Base-by-base conservation (phyloP, 2,329 filamentous ascomycete species). In the Fusarium brachygibbosum region DNA sequence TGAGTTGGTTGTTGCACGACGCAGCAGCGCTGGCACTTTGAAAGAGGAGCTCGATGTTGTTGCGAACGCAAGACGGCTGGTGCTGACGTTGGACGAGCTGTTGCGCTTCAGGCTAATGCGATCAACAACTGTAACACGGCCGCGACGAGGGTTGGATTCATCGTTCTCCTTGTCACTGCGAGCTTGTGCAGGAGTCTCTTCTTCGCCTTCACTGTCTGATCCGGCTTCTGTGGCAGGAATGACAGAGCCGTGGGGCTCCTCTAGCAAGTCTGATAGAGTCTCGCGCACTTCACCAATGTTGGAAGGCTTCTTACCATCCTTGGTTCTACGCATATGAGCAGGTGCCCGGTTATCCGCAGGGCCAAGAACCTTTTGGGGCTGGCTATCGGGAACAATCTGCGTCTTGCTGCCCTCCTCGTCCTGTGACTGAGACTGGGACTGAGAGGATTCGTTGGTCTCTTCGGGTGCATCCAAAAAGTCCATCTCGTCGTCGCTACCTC, bases 241-340 rank as follows among this genome's bases (percentile, higher is more conserved):
- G 68, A 87, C 72, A 17, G 87, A 85, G 58, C 78, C 74, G 72
- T 81, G 71, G 17, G 88, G 86, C 42, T 92, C 88, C 25, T 97
- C 94, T 17, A 97, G 89, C 12, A 98, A 85, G 78, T 91, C 92
- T 6, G 93, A 97, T 9, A 98, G 83, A 0, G 92, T 93, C 77
- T 95, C 89, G 58, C 93, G 90, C 66, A 98, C 91, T 75, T 98
- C 93, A 29, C 90, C 88, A 12, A 97, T 82, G 19, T 90, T 92
- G 7, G 90, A 85, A 0, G 94, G 93, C 73, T 90, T 93, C 78
- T 87, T 88, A 53, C 83, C 84, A 17, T 83, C 82, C 58, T 84
- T 86, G 25, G 88, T 90, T 42, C 91, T 88, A 51, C 91, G 88
- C 50, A 87, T 78, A 65, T 88, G 79, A n/a, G 89, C 84, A 29